Conservation (phyloP, 1,139 yeast genomes). For the Diutina neorugosa region DNA sequence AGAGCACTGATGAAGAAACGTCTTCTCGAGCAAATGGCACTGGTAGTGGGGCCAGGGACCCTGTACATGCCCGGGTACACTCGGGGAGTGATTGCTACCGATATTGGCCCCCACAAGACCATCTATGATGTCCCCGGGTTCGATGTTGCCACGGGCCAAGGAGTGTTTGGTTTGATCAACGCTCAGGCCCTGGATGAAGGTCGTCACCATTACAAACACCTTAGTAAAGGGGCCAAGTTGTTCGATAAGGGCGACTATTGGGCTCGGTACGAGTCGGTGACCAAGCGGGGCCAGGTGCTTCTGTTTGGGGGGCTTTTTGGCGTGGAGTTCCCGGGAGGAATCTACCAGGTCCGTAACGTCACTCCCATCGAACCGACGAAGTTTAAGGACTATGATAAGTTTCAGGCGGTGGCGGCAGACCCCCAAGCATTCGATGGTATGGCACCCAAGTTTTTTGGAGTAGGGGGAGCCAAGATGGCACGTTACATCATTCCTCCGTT, state of each 20-base stretch:
- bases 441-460: slow-evolving; percentile 16
- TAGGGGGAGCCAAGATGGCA: not conserved
- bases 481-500: slow-evolving; percentile 47
- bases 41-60: slow-evolving; percentile 27
- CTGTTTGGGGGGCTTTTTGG: slow-evolving; percentile 54
- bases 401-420: slow-evolving; percentile 11
- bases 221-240: slow-evolving; percentile 26
- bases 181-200: slow-evolving; percentile 10
- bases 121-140: slow-evolving; percentile 52
- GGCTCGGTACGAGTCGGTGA: slow-evolving; percentile 24
- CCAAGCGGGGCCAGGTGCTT: slow-evolving; percentile 30
- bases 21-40: not conserved
- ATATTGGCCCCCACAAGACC: slow-evolving; percentile 16
- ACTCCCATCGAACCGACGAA: slow-evolving; percentile 18
- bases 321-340: slow-evolving; percentile 26
- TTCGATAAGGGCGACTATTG: slow-evolving; percentile 22
- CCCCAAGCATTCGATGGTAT: slow-evolving; percentile 12
- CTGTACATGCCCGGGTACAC: slow-evolving; percentile 49
- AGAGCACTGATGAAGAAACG: not conserved
- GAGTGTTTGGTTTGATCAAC: slow-evolving; percentile 15
- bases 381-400: slow-evolving; percentile 19
- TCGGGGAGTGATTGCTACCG: slow-evolving; percentile 28
- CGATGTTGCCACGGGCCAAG: slow-evolving; percentile 8
- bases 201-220: slow-evolving; percentile 13
- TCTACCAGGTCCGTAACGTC: slow-evolving; percentile 31